These are phyloP conservation scores for Candida anglica DNA, from an alignment of 805 yeast genomes.

Conservation along the genomic window DNA sequence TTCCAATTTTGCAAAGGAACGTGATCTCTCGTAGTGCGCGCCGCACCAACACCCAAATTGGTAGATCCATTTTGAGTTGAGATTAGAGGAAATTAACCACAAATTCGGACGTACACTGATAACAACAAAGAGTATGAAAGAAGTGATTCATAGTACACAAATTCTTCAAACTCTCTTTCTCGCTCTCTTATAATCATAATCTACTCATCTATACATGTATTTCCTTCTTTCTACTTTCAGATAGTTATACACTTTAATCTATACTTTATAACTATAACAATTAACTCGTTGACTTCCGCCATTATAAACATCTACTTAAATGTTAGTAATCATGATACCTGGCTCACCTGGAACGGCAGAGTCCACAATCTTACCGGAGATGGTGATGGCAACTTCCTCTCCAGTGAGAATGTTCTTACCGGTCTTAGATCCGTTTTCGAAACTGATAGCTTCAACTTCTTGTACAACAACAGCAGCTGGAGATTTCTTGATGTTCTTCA, in stretches of 20 bases:
- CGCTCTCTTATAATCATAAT: not conserved
- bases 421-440: slow-evolving; percentile 56
- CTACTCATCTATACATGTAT: too few relatives aligned
- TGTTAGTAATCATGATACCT: slow-evolving; percentile 72
- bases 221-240: too few relatives aligned
- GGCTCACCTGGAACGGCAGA: slow-evolving; percentile 92
- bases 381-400: slow-evolving; percentile 61
- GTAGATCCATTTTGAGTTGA: too few relatives aligned
- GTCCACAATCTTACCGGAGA: slow-evolving; percentile 67
- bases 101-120: too few relatives aligned
- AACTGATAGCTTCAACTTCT: slow-evolving; percentile 56
- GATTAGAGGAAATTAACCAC: too few relatives aligned
- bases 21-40: too few relatives aligned
- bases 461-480: slow-evolving; percentile 54
- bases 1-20: too few relatives aligned
- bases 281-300: not conserved
- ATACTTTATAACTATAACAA: too few relatives aligned
- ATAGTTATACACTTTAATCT: too few relatives aligned
- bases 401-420: slow-evolving; percentile 71
- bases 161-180: not conserved
- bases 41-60: too few relatives aligned
- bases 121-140: too few relatives aligned
- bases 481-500: slow-evolving; percentile 56
- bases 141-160: not conserved
- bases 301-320: slow-evolving; percentile 20